phyloP scores from a whole-genome alignment of 768 basidiomycete species.

The Boletus pseudo-olivaceus region DNA sequence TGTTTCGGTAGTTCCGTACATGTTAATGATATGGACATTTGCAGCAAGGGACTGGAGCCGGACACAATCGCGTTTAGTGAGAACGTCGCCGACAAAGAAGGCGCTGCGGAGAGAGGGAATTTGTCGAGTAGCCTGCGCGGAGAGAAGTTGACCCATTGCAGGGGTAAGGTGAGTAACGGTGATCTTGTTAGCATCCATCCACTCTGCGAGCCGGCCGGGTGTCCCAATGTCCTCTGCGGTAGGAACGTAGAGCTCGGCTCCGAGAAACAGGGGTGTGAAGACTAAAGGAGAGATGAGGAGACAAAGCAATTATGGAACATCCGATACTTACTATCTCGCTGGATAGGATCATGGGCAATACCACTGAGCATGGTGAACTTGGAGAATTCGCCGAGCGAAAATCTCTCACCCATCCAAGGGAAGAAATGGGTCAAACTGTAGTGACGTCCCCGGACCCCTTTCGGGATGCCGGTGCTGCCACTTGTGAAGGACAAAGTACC shows the following conservation, averaged over 20 bases:
- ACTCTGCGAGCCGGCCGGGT: constrained; percentile 93
- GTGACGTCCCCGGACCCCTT: constrained; percentile 95
- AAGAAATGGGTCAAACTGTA: constrained; percentile 98
- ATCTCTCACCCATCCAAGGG: constrained; percentile 96
- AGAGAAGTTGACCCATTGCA: constrained; percentile 98
- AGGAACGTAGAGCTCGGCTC: constrained; percentile 92
- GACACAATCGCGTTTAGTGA: constrained; percentile 96
- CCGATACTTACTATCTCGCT: constrained; percentile 84
- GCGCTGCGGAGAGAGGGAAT: constrained; percentile 86
- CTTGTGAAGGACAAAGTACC: constrained; percentile 96
- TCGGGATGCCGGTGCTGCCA: constrained; percentile 96
- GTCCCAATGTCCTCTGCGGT: constrained; percentile 97
- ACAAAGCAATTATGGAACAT: neutral
- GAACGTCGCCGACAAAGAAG: constrained; percentile 98
- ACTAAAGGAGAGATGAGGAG: constrained; percentile 47
- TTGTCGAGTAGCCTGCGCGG: constrained; percentile 75
- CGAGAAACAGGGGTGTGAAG: constrained; percentile 98
- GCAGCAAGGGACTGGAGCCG: constrained; percentile 89
- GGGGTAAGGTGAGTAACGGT: constrained; percentile 98
- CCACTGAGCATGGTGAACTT: constrained; percentile 99
- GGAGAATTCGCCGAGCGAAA: constrained; percentile 67
- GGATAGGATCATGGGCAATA: constrained; percentile 98
- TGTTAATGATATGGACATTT: constrained; percentile 95
- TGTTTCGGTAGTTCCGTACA: constrained; percentile 99
- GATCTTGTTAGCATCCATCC: constrained; percentile 92